Base-by-base conservation (phyloP, 2,329 filamentous ascomycete species). In the Harringtonia aguacate region DNA sequence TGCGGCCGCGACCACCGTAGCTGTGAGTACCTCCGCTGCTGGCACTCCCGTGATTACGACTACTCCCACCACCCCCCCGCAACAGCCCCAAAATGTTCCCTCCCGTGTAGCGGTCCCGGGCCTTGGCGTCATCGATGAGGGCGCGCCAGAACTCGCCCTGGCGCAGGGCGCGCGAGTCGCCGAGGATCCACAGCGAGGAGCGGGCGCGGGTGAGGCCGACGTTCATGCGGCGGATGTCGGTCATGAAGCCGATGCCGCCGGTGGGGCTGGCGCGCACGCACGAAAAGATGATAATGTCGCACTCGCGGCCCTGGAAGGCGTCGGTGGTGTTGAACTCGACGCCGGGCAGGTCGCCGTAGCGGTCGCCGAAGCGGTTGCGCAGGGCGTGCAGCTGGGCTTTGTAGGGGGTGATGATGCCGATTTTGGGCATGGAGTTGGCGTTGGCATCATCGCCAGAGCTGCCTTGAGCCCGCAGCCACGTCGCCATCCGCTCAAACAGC, bases 291-390 rank as follows among this genome's bases (percentile, higher is more conserved):
- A 98, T 97, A 50, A 98, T 83, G 58, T 98, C 92, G 56, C 88
- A 92, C 63, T 98, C 92, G 53, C 94, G 81, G 50, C 92, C 92
- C 61, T 98, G 92, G 61, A 95, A 98, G 17, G 92, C 94, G 65
- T 98, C 92, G 1, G 92, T 98, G 0, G 92, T 98, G 61, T 98
- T 98, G 74, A 98, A 98, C 53, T 98, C 94, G 51, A 98, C 84
- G 18, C 75, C 75, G 28, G 84, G 81, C 21, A 81, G 73, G 1
- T 61, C 77, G 30, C 90, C 88, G 56, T 84, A 97, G 36, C 71
- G 72, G 14, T 73, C 67, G 9, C 71, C 66, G 60, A 98, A 98
- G 2, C 81, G 79, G 38, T 72, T 69, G 50, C 84, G 88, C 46
- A 98, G 71, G 60, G 88, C 82, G 45, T 74, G 78, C 14, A 98